These are phyloP conservation scores for Quercus gilva DNA, from an alignment of 306 rosid genomes.

Conservation along the genomic window DNA sequence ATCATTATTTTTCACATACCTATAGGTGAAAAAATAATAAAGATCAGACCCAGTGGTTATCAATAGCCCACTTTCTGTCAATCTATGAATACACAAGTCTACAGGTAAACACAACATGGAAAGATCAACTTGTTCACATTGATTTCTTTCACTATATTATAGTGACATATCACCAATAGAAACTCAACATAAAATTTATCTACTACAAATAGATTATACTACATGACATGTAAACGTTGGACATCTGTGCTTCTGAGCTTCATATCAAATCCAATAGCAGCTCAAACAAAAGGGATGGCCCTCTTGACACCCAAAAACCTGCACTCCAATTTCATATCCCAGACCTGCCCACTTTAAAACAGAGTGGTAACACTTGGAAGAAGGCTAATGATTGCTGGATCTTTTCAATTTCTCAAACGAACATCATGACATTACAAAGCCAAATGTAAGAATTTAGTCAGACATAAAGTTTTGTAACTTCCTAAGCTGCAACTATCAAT, in stretches of 20 bases:
- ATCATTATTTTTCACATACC: not conserved
- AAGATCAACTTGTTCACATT: not conserved
- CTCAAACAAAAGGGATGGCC: not conserved
- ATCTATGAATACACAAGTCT: not conserved
- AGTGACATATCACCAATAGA: not conserved
- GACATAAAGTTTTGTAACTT: conserved; percentile 20
- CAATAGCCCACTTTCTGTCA: not conserved
- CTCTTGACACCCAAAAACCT: not conserved
- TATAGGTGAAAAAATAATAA: not conserved
- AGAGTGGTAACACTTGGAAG: not conserved
- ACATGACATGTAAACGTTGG: not conserved
- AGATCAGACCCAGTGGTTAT: not conserved
- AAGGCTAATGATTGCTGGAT: not conserved
- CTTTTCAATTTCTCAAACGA: not conserved
- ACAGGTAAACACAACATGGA: not conserved
- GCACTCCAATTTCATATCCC: not conserved
- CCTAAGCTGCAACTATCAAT: conserved; percentile 5
- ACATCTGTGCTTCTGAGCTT: not conserved
- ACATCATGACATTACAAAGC: not conserved
- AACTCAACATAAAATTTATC: not conserved
- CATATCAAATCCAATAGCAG: not conserved
- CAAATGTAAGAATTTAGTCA: conserved; percentile 20
- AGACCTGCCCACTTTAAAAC: not conserved
- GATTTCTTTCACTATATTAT: not conserved
- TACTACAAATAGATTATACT: not conserved